Base-by-base conservation (phyloP, 768 basidiomycete species). In the Calocera viscosa region DNA sequence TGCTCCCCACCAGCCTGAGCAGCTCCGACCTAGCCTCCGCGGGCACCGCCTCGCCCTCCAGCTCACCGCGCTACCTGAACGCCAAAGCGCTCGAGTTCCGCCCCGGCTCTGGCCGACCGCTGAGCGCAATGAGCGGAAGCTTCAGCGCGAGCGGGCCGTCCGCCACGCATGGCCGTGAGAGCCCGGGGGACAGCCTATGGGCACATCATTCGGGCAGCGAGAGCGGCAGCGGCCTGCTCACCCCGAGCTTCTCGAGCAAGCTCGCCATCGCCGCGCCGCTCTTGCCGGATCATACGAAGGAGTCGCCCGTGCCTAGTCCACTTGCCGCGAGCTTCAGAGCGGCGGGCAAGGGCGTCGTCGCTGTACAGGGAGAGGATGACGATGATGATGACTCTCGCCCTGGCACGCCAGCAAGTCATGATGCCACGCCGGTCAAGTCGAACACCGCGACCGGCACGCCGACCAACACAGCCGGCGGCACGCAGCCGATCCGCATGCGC, bases 241-340 rank as follows among this genome's bases (percentile, higher is more conserved):
- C 75, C 72, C 66, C 71, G 12, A 70, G 76, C 11, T 73, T 72
- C 1, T 71, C 71, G 12, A 75, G 74, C 1, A 95, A 92, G 73
- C 82, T 96, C 10, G 93, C 93, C 38, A 94, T 95, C 68, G 93
- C 93, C 8, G 89, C 91, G 0, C 94, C 94, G 2, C 80, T 96
- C 26, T 81, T 93, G 49, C 88, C 90, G 60, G 90, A 91, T 68
- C 69, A 71, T 38, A 69, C 71, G 1, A 72, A 71, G 24, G 73
- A 73, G 0, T 75, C 74, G 63, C 73, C 73, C 47, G 73, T 72
- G 8, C 74, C 74, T 2, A 66, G 73, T 26, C 73, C 73, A 14
- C 73, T 73, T 14, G 73, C 74, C 5, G 70, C 70, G 30, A 66
- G 71, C 40, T 66, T 64, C 14, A 65, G 69, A 7, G 68, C 69